These are phyloP conservation scores for Fomitopsis betulina DNA, from an alignment of 1,284 basidiomycete species.

Conservation along the genomic window DNA sequence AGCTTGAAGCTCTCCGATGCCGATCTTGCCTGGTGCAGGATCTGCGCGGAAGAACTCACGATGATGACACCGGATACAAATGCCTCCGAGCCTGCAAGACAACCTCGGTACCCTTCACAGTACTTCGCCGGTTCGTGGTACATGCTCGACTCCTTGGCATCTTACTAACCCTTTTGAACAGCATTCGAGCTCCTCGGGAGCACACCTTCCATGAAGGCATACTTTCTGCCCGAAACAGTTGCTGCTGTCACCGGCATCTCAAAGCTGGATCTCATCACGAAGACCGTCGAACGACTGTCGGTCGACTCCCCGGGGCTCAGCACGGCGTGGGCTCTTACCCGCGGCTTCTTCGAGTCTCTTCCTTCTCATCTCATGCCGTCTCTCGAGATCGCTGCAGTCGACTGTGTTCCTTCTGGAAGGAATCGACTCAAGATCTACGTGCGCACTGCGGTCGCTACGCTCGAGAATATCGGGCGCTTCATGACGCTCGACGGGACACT, in stretches of 20 bases:
- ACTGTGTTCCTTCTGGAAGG: neutral
- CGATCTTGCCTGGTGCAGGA: neutral
- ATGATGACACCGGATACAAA: neutral
- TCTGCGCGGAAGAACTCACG: neutral
- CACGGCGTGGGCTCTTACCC: neutral
- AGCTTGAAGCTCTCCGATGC: neutral
- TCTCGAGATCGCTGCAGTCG: constrained; percentile 1
- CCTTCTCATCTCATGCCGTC: neutral
- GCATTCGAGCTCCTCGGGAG: neutral
- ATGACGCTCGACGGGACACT: constrained; percentile 3
- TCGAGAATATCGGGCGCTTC: neutral
- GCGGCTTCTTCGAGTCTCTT: neutral
- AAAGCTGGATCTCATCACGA: constrained; percentile 1
- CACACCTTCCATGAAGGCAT: neutral
- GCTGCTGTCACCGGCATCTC: neutral
- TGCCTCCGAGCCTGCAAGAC: neutral
- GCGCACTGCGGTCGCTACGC: neutral
- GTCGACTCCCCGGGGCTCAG: neutral
- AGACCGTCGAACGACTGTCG: neutral
- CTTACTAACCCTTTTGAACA: neutral
- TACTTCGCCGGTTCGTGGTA: neutral
- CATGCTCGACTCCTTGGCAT: neutral
- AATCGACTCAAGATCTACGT: constrained; percentile 4
- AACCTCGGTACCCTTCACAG: neutral
- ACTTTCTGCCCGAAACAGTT: neutral